Evolutionary conservation across 2,329 filamentous ascomycete genomes (phyloP), one percentile per base, ranked within the genome.

Genomic region (Esteya vermicola): DNA sequence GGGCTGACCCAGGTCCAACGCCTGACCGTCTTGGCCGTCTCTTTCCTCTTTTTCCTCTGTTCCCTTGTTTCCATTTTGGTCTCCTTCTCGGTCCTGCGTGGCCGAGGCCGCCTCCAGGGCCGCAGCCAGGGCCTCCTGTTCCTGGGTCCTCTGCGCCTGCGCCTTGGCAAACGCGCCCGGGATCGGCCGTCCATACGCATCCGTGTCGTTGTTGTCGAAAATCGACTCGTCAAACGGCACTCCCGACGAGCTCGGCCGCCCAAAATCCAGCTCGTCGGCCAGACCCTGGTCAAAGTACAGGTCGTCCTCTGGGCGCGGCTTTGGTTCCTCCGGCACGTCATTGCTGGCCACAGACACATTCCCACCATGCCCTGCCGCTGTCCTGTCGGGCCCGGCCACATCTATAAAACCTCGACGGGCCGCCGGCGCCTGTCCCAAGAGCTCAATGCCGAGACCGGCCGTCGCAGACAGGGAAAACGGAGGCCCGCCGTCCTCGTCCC

Each of bases 171-270:
- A 76, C 1, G 68, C 66, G 6, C 71, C 71, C 0, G 71, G 70
- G 30, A 75, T 67, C 2, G 71, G 75, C 19, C 75, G 63, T 14
- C 75, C 75, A 51, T 71, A 78, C 45, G 67, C 56, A 54, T 80
- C 69, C 13, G 75, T 75, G 50, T 79, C 75, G 38, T 80, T 66
- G 25, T 75, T 66, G 47, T 85, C 81, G 51, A 85, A 85, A 13
- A 84, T 68, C 6, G 76, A 79, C 53, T 85, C 81, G 45, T 85
- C 79, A 53, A 85, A 84, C 2, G 69, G 63, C 0, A 63, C 61
- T 2, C 65, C 64, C 22, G 78, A 71, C 16, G 65, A 66, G 43
- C 68, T 63, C 4, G 66, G 60, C 37, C 64, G 64, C 8, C 65
- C 62, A 48, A 71, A 68, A 31, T 64, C 60, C 7, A 60, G 52